A percentile compares a stretch with the other conserved stretches of the same genome.
phyloP scores from a whole-genome alignment of 2,329 filamentous ascomycete genomes.

The Kalmusia sp. region DNA sequence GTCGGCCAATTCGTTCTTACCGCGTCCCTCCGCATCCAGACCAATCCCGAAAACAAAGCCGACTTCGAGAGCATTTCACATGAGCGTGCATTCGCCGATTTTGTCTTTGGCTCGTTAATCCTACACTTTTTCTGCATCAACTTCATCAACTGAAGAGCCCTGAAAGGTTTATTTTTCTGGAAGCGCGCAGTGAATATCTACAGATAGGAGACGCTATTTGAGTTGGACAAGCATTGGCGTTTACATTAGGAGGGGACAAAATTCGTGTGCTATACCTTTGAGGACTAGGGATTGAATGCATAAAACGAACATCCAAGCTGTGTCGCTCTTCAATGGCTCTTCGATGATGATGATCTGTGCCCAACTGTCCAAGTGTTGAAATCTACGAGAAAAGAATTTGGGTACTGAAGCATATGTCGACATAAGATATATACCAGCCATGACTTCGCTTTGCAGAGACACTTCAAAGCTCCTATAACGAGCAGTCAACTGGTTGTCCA shows the following conservation, averaged over 20 bases:
- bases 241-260: not conserved
- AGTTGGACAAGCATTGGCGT: not conserved
- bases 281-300: not conserved
- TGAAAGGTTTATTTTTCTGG: too few species aligned
- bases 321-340: too few species aligned
- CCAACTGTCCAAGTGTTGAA: too few species aligned
- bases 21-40: constrained; percentile 89
- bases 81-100: constrained; percentile 95
- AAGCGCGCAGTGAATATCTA: not conserved
- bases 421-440: too few species aligned
- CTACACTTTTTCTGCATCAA: constrained; percentile 99
- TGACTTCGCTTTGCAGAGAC: too few species aligned
- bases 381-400: too few species aligned
- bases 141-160: constrained; percentile 84
- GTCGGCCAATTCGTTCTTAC: constrained; percentile 98
- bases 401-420: too few species aligned
- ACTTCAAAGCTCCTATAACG: too few species aligned
- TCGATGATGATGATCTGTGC: too few species aligned
- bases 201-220: not conserved
- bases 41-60: constrained; percentile 78
- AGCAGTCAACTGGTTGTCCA: too few species aligned
- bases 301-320: too few species aligned
- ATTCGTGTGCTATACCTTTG: constrained; percentile 7
- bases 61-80: constrained; percentile 80
- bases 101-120: constrained; percentile 90